Evolutionary conservation across 179 eudicot species (phyloP).

Genomic region (Drosera spatulata): DNA sequence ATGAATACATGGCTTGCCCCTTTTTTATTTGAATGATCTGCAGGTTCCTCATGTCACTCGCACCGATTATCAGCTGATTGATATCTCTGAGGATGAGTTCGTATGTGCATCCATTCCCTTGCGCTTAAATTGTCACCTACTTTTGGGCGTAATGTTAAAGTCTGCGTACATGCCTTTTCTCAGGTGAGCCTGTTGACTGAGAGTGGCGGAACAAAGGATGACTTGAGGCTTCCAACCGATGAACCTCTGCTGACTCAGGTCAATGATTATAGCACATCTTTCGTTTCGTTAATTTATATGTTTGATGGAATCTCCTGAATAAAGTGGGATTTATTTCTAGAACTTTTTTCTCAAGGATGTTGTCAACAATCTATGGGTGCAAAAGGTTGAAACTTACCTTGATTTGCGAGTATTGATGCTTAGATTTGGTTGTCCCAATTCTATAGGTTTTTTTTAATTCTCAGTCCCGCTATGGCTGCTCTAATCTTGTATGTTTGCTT

Average conservation of each 20-base stretch:
- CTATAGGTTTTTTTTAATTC: too few relatives aligned
- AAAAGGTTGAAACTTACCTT: too few relatives aligned
- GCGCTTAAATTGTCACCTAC: too few relatives aligned
- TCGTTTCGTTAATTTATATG: too few relatives aligned
- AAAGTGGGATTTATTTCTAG: too few relatives aligned
- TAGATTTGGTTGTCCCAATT: too few relatives aligned
- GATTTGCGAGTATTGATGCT: too few relatives aligned
- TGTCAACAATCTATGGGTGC: too few relatives aligned
- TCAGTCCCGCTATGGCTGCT: too few relatives aligned
- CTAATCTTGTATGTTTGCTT: too few relatives aligned
- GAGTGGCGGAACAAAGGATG: conserved; percentile 63
- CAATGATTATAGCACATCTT: background rate
- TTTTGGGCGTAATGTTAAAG: background rate
- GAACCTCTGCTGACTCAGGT: conserved; percentile 52
- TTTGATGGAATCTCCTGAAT: too few relatives aligned
- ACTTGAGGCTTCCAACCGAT: conserved; percentile 63
- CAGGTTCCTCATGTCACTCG: conserved; percentile 83
- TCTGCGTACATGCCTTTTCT: background rate
- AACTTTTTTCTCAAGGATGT: too few relatives aligned
- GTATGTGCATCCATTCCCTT: conserved; percentile 23
- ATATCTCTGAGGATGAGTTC: conserved; percentile 46
- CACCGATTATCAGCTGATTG: conserved; percentile 42
- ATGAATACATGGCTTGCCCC: background rate
- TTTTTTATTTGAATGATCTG: background rate
- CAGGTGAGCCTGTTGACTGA: conserved; percentile 65